Percentiles rank a stretch among this genome's conserved stretches.
Evolutionary conservation across 306 rosid genomes (phyloP).

Genomic region (Cicer yamashitae): DNA sequence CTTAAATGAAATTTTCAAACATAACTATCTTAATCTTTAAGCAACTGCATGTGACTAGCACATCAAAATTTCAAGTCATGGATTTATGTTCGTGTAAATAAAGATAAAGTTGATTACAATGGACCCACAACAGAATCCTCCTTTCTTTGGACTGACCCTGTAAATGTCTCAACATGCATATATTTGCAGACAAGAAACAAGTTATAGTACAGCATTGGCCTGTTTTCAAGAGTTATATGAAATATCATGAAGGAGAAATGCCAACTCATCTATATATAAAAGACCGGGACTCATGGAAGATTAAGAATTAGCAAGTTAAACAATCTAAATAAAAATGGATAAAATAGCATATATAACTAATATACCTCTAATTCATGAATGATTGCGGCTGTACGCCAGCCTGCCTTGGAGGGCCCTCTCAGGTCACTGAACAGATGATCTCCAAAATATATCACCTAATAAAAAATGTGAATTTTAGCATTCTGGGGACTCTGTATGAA

Average conservation of each 20-base stretch:
- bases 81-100: not conserved
- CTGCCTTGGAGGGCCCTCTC: constrained; percentile 97
- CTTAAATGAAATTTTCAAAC: not conserved
- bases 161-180: not conserved
- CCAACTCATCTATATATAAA: not conserved
- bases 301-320: constrained; percentile 29
- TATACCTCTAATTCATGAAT: constrained; percentile 90
- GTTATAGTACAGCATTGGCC: constrained; percentile 17
- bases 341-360: constrained; percentile 6
- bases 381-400: constrained; percentile 99
- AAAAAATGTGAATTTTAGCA: constrained; percentile 37
- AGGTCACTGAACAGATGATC: constrained; percentile 96
- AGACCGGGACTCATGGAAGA: constrained; percentile 22
- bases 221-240: not conserved
- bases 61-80: not conserved
- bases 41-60: constrained; percentile 1
- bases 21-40: constrained; percentile 35
- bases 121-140: not conserved
- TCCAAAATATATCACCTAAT: constrained; percentile 95
- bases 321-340: constrained; percentile 31
- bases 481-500: constrained; percentile 34
- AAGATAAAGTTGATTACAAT: not conserved
- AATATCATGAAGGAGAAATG: constrained; percentile 13
- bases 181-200: constrained; percentile 13
- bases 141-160: not conserved